phyloP scores from a whole-genome alignment of 2,329 filamentous ascomycete genomes.

The Juglanconis oblonga region DNA sequence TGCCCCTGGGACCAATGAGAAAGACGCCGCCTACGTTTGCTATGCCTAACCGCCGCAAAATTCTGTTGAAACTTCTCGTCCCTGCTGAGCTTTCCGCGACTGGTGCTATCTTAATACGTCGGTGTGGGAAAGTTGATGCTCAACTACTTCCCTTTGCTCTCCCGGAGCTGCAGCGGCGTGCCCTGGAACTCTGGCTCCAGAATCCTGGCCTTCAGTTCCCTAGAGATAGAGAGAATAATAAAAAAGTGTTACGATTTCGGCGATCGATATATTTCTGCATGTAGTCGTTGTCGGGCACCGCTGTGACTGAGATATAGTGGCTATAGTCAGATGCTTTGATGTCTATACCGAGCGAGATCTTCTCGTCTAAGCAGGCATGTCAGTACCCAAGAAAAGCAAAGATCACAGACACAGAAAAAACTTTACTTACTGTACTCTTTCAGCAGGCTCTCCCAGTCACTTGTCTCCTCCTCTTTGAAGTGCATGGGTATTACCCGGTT shows the following conservation, averaged over 20 bases:
- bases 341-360: not conserved
- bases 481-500: not conserved
- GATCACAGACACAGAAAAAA: no score
- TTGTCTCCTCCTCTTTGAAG: not conserved
- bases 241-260: not conserved
- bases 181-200: not conserved
- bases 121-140: not conserved
- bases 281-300: not conserved
- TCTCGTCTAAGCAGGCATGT: not conserved
- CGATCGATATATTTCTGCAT: not conserved
- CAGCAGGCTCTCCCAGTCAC: not conserved
- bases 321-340: not conserved
- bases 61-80: not conserved
- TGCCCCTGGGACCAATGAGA: not conserved
- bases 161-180: not conserved
- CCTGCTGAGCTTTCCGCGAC: not conserved
- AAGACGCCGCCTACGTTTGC: not conserved
- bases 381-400: not conserved
- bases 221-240: no score
- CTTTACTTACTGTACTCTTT: not conserved
- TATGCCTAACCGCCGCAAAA: not conserved
- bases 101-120: not conserved
- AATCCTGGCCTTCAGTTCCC: not conserved
- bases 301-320: not conserved
- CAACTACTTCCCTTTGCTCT: not conserved